These are phyloP conservation scores for Neofusicoccum cordaticola DNA, from an alignment of 2,329 filamentous ascomycete species.

Conservation along the genomic window DNA sequence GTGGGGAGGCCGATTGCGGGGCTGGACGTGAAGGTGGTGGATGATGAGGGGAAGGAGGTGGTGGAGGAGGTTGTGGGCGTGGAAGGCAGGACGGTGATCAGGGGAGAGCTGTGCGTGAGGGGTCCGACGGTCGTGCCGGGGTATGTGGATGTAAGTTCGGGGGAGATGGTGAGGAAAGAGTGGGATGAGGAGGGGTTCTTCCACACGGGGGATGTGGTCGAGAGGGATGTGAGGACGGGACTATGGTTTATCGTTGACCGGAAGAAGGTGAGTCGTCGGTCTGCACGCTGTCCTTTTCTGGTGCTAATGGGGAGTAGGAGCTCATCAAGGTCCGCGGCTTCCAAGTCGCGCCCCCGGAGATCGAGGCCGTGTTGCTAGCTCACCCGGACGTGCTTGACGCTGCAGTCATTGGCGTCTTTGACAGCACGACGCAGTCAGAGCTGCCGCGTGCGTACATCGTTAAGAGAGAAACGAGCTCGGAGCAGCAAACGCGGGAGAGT, in stretches of 20 bases:
- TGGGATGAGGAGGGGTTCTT: constrained; percentile 25
- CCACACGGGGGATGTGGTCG: constrained; percentile 40
- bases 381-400: constrained; percentile 31
- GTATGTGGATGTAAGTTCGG: constrained; percentile 17
- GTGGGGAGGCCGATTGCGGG: constrained; percentile 19
- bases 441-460: constrained; percentile 49
- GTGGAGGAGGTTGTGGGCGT: neutral
- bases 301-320: constrained; percentile 22
- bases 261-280: constrained; percentile 36
- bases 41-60: constrained; percentile 21
- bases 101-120: constrained; percentile 22
- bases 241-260: constrained; percentile 49
- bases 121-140: constrained; percentile 21
- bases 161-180: neutral
- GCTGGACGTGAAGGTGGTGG: constrained; percentile 22
- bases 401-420: constrained; percentile 33
- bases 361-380: constrained; percentile 33
- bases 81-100: neutral
- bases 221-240: constrained; percentile 21
- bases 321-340: constrained; percentile 39
- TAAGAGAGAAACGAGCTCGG: constrained; percentile 26
- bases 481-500: constrained; percentile 34
- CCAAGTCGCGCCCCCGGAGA: constrained; percentile 37
- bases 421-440: constrained; percentile 35
- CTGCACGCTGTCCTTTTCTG: too few relatives aligned